A percentile compares a stretch with the other conserved stretches of the same genome.
phyloP scores from a whole-genome alignment of 768 basidiomycete genomes.

The Pholiota conissans region DNA sequence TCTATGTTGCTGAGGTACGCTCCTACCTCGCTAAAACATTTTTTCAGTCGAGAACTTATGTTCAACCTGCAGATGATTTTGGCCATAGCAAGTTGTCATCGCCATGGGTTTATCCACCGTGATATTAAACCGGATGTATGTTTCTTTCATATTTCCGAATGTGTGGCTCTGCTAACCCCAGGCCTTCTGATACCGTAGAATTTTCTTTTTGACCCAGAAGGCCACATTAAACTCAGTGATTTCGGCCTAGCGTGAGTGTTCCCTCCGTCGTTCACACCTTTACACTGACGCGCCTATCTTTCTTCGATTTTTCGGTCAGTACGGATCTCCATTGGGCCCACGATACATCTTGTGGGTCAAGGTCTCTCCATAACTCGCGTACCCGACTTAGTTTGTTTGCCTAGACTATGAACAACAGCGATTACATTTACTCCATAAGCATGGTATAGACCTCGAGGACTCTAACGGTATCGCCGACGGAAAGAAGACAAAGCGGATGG shows the following conservation, averaged over 20 bases:
- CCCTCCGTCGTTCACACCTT: conserved; percentile 16
- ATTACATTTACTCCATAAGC: conserved; percentile 81
- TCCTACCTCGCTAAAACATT: conserved; percentile 10
- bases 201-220: conserved; percentile 91
- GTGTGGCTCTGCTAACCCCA: conserved; percentile 13
- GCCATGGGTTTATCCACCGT: conserved; percentile 94
- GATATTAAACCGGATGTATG: conserved; percentile 95
- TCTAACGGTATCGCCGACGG: conserved; percentile 63
- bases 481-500: conserved; percentile 75
- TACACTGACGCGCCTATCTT: conserved; percentile 12
- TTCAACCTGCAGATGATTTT: conserved; percentile 74
- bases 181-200: conserved; percentile 53
- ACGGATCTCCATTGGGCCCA: conserved; percentile 97
- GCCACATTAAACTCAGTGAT: conserved; percentile 93
- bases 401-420: conserved; percentile 95
- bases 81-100: conserved; percentile 90
- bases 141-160: conserved; percentile 18
- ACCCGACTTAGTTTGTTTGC: conserved; percentile 17
- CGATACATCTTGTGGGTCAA: conserved; percentile 78
- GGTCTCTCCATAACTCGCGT: conserved; percentile 15
- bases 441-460: conserved; percentile 95
- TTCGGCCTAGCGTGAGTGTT: conserved; percentile 90
- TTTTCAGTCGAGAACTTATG: conserved; percentile 18
- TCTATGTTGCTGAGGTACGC: conserved; percentile 90
- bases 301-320: conserved; percentile 37